Conservation (phyloP, 192 early-diverging fungal species). For the Rhizophagus prolifer region DNA sequence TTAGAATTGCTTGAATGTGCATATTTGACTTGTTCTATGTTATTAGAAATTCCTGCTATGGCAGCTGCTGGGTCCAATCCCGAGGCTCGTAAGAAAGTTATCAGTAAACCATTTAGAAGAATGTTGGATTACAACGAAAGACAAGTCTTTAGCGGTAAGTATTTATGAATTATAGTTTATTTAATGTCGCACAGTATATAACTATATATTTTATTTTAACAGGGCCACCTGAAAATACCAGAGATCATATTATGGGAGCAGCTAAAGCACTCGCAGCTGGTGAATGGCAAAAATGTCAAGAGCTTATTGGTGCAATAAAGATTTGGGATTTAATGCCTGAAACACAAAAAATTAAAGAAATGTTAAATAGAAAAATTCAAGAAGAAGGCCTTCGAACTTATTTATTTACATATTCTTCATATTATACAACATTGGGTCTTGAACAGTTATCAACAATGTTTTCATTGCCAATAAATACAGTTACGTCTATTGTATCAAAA, state of each 20-base stretch:
- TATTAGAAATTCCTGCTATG: constrained; percentile 97
- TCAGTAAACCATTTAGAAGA: constrained; percentile 89
- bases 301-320: constrained; percentile 87
- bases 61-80: constrained; percentile 67
- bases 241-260: constrained; percentile 98
- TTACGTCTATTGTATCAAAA: constrained; percentile 80
- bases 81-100: constrained; percentile 66
- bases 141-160: constrained; percentile 83
- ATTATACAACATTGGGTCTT: constrained; percentile 88
- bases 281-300: constrained; percentile 88
- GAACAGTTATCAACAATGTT: constrained; percentile 88
- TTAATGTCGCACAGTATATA: neutral
- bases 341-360: constrained; percentile 82
- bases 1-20: constrained; percentile 97
- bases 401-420: constrained; percentile 87
- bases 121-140: constrained; percentile 94
- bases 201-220: neutral
- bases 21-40: constrained; percentile 93
- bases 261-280: constrained; percentile 87
- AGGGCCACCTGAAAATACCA: constrained; percentile 93
- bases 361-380: constrained; percentile 89
- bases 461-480: constrained; percentile 61
- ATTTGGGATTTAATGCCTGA: constrained; percentile 94
- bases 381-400: constrained; percentile 96
- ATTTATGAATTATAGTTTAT: neutral